These are phyloP conservation scores for Leccinum obscurum DNA, from an alignment of 768 basidiomycete genomes.

Conservation along the genomic window DNA sequence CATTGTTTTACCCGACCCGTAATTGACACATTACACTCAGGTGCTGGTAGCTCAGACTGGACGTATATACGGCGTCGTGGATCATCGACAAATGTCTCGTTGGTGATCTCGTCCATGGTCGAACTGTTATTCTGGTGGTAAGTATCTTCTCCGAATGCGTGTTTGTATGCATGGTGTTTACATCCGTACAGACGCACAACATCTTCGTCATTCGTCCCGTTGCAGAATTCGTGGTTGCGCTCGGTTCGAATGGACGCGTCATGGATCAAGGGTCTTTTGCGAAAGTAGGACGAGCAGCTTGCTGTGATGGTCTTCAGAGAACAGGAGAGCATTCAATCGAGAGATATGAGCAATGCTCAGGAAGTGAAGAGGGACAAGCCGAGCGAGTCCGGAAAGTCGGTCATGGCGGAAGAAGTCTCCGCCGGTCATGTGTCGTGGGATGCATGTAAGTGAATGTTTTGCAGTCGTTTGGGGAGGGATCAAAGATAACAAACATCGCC, in stretches of 20 bases:
- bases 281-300: not conserved
- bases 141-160: not conserved
- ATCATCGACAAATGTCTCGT: conserved; percentile 1
- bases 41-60: not conserved
- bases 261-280: not conserved
- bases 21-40: not conserved
- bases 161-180: not conserved
- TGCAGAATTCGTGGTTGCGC: not conserved
- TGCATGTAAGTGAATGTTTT: not conserved
- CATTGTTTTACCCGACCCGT: too few relatives aligned
- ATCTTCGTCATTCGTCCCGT: not conserved
- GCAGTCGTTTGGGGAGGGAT: not conserved
- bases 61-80: conserved; percentile 4
- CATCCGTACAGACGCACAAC: not conserved
- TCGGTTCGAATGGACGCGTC: not conserved
- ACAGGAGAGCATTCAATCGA: not conserved
- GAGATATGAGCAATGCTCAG: not conserved
- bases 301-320: not conserved
- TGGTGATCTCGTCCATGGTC: not conserved
- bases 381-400: not conserved
- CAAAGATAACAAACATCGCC: not conserved
- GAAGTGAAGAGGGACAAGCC: not conserved
- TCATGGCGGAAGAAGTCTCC: conserved; percentile 1
- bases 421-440: conserved; percentile 3
- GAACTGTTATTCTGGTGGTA: conserved; percentile 6